A percentile compares a stretch with the other conserved stretches of the same genome.
Evolutionary conservation across 2,329 filamentous ascomycete species (phyloP).

Genomic region (Paraphaeosphaeria sporulosa): DNA sequence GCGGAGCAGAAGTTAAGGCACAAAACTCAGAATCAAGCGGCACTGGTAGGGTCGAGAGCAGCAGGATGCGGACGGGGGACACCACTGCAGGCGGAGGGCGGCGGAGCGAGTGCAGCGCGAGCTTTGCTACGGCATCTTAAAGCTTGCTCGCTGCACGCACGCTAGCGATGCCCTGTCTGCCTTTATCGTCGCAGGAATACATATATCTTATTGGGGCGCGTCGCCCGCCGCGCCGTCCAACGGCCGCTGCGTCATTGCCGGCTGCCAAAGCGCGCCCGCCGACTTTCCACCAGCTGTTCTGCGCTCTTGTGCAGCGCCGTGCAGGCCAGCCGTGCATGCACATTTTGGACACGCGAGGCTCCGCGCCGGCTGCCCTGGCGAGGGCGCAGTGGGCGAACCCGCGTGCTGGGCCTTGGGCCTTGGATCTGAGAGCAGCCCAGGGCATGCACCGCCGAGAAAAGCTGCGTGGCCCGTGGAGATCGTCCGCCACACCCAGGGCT

Average conservation of each 20-base stretch:
- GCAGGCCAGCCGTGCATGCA: neutral
- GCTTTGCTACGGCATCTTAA: conserved; percentile 10
- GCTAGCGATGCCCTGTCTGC: conserved; percentile 10
- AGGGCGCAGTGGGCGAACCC: neutral
- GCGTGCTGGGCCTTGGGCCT: neutral
- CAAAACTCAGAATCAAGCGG: neutral
- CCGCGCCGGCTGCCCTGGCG: neutral
- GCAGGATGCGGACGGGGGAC: no score
- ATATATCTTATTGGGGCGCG: conserved; percentile 11
- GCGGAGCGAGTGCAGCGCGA: conserved; percentile 13
- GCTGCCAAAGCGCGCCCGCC: neutral
- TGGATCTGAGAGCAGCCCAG: neutral
- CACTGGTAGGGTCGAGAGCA: neutral
- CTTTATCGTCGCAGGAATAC: conserved; percentile 11
- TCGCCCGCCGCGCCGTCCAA: neutral
- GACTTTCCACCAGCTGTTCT: neutral
- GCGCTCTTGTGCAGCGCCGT: neutral
- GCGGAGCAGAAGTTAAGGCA: neutral
- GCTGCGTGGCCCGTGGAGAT: conserved; percentile 12
- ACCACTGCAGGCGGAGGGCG: conserved; percentile 9
- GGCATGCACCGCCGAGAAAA: neutral
- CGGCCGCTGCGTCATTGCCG: conserved; percentile 5
- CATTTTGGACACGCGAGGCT: neutral
- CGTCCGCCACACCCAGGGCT: neutral
- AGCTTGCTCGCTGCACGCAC: conserved; percentile 11